These are phyloP conservation scores for Magnusiomyces clavatus DNA, from an alignment of 1,139 yeast species.

Conservation along the genomic window DNA sequence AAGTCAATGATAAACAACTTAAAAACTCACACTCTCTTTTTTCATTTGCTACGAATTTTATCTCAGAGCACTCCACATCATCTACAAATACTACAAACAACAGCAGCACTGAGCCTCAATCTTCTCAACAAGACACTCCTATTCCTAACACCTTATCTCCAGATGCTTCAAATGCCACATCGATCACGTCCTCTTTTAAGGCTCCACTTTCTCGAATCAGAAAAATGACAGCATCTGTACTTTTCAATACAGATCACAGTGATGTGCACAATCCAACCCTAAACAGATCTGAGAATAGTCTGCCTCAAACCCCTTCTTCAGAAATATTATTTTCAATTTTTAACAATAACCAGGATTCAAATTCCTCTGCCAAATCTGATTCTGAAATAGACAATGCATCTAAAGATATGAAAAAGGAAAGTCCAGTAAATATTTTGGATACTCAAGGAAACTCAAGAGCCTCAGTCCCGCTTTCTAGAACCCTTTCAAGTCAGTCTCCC, in stretches of 20 bases:
- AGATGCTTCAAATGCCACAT: not conserved
- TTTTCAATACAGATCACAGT: conserved; percentile 14
- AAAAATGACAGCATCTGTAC: conserved; percentile 17
- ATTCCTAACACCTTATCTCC: not conserved
- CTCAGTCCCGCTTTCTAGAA: conserved; percentile 10
- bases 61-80: conserved; percentile 2
- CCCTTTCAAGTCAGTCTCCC: conserved; percentile 13
- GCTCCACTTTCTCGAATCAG: conserved; percentile 16
- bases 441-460: not conserved
- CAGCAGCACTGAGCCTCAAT: not conserved
- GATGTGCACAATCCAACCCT: conserved; percentile 4
- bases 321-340: conserved; percentile 4
- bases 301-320: conserved; percentile 2
- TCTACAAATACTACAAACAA: not conserved
- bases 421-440: not conserved
- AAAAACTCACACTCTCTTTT: not conserved
- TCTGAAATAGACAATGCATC: not conserved
- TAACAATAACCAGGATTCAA: not conserved
- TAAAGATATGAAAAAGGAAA: not conserved
- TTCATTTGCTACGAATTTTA: not conserved
- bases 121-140: not conserved
- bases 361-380: not conserved
- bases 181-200: conserved; percentile 10
- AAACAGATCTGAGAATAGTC: conserved; percentile 4
- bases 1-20: too few species aligned